Evolutionary conservation across 2,329 filamentous ascomycete species (phyloP), one percentile per base, ranked within the genome.

Genomic region (Monosporascus sp.): DNA sequence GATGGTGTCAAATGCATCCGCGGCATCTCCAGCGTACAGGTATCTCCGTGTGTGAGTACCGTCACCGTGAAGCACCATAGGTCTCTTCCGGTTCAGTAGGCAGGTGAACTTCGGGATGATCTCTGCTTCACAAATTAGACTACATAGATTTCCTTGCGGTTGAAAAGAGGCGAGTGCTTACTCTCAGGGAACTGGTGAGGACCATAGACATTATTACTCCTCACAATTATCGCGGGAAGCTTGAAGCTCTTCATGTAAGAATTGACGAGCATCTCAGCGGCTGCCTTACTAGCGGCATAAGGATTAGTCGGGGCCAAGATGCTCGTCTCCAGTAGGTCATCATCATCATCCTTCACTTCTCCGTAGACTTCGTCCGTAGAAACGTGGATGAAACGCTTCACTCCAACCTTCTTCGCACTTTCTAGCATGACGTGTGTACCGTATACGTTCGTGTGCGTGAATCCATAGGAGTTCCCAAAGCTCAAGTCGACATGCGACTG

Each of bases 351-450:
- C 54, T 82, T 82, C 54, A 90, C 87, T 67, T 93, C 89, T 43
- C 89, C 89, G 61, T 93, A 93, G 1, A 93, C 89, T 72, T 93
- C 89, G 66, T 94, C 89, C 1, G 89, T 93, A 9, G 87, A 90
- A 57, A 93, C 83, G 68, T 93, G 89, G 63, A 93, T 85, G 69
- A 93, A 93, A 48, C 85, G 79, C 60, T 79, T 82, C 65, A 93
- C 78, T 37, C 80, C 80, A 48, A 87, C 79, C 66, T 87, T 86
- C 68, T 87, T 87, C 48, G 87, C 85, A 63, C 85, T 85, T 70
- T 94, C 89, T 8, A 93, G 75, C 54, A 93, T 77, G 38, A 90
- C 87, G 68, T 93, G 88, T n/a, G 89, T 93, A 45, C 89, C 89
- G 59, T 89, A 87, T 15, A 92, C 89, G 61, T 93, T 94, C 53